Percentiles rank a stretch among this genome's conserved stretches.
Conservation (phyloP, 176 grass and related monocot genomes). For the Rhynchospora breviuscula region DNA sequence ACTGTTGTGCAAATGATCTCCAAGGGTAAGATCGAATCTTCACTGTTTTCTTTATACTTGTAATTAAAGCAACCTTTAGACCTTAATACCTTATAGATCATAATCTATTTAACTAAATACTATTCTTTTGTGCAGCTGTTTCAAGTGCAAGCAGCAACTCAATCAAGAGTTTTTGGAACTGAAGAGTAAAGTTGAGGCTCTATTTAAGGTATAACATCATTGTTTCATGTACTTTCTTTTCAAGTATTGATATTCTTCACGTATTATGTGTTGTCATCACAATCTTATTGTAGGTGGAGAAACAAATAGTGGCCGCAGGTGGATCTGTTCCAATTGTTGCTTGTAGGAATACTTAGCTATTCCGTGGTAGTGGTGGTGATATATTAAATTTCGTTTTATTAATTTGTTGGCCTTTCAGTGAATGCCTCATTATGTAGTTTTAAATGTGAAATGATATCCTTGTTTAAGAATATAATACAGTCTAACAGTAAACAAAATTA, state of each 20-base stretch:
- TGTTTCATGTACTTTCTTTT: neutral
- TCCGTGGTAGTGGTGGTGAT: neutral
- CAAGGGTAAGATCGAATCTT: constrained; percentile 26
- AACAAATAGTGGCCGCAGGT: constrained; percentile 33
- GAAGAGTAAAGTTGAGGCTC: constrained; percentile 33
- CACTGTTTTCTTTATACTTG: neutral
- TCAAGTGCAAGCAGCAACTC: constrained; percentile 23
- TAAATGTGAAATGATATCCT: neutral
- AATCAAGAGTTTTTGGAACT: constrained; percentile 26
- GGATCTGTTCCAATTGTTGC: constrained; percentile 26
- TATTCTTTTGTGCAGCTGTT: constrained; percentile 20
- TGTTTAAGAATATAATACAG: neutral
- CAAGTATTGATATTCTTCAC: neutral
- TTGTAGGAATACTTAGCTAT: constrained; percentile 6
- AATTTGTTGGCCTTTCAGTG: neutral
- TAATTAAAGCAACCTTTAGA: neutral
- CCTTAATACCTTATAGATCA: neutral
- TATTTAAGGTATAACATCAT: constrained; percentile 30
- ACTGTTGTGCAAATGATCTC: constrained; percentile 21
- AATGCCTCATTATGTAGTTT: neutral
- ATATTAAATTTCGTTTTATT: neutral
- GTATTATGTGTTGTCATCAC: neutral
- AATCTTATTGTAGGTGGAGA: constrained; percentile 29
- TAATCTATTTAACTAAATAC: neutral
- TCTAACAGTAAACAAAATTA: constrained; percentile 2